These are phyloP conservation scores for Fusarium hainanense DNA, from an alignment of 2,329 filamentous ascomycete species.

Conservation along the genomic window DNA sequence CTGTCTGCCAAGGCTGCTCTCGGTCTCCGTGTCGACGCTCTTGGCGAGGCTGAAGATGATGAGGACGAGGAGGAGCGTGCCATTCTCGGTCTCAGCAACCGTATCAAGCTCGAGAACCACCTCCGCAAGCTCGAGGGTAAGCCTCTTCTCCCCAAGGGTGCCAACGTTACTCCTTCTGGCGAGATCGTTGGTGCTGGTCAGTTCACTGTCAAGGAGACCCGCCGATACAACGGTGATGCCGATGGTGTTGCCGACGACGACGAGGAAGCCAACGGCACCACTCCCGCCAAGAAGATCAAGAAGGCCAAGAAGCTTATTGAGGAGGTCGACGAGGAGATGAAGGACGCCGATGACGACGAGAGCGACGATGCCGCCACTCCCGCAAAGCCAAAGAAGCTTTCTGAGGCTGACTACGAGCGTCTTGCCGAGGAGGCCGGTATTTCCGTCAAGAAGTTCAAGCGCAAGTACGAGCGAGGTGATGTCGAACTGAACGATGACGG, in stretches of 20 bases:
- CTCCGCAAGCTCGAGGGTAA: conserved; percentile 88
- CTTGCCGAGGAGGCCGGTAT: conserved; percentile 75
- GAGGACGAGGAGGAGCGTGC: conserved; percentile 90
- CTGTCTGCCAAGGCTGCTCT: conserved; percentile 93
- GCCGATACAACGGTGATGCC: conserved; percentile 94
- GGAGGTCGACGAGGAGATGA: conserved; percentile 58
- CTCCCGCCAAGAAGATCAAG: conserved; percentile 50
- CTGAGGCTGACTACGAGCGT: conserved; percentile 66
- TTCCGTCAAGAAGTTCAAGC: conserved; percentile 80
- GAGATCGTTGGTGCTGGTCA: conserved; percentile 74
- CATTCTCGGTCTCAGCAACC: conserved; percentile 78
- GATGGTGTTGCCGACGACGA: conserved; percentile 81
- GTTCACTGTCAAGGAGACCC: conserved; percentile 90
- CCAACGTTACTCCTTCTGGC: conserved; percentile 79
- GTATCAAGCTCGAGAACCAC: conserved; percentile 79
- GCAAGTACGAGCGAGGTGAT: conserved; percentile 81
- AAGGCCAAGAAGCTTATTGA: conserved; percentile 57
- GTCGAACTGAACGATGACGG: conserved; percentile 74
- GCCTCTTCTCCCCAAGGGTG: conserved; percentile 80
- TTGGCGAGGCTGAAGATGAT: conserved; percentile 67
- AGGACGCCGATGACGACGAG: conserved; percentile 57
- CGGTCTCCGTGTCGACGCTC: conserved; percentile 91
- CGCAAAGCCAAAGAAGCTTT: conserved; percentile 58
- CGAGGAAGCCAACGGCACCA: conserved; percentile 59
- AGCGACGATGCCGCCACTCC: conserved; percentile 50